Conservation (phyloP, 2,329 filamentous ascomycete genomes). For the Colletotrichum eleusines region DNA sequence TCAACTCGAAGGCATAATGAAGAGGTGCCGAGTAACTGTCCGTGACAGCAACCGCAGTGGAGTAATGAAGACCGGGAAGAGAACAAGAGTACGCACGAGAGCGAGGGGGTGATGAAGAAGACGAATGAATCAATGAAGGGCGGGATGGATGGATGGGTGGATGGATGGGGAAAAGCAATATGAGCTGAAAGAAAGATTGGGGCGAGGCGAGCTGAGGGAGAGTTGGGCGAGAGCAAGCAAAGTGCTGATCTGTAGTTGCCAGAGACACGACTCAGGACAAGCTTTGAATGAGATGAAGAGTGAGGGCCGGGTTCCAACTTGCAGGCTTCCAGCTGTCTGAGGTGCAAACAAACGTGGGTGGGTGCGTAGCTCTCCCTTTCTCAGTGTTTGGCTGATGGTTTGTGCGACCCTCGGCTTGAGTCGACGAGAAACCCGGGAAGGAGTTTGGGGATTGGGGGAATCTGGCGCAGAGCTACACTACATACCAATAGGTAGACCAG, state of each 20-base stretch:
- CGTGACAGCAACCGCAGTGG: background rate
- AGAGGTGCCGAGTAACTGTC: background rate
- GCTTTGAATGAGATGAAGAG: slow-evolving; percentile 6
- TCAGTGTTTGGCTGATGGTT: background rate
- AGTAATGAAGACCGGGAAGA: background rate
- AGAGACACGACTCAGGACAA: slow-evolving; percentile 10
- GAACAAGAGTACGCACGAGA: background rate
- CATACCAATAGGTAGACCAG: background rate
- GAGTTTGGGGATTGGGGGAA: background rate
- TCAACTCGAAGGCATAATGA: slow-evolving; percentile 32
- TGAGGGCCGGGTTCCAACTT: background rate
- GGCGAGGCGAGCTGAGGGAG: slow-evolving; percentile 29
- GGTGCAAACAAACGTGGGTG: slow-evolving; percentile 1
- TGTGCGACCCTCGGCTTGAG: slow-evolving; percentile 1
- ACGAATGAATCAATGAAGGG: background rate
- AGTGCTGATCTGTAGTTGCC: slow-evolving; percentile 1
- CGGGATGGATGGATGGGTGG: background rate
- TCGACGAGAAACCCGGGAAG: background rate
- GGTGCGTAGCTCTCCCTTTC: background rate
- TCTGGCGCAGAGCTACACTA: slow-evolving; percentile 8
- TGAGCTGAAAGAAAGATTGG: slow-evolving; percentile 13
- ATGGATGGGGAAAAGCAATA: slow-evolving; percentile 11
- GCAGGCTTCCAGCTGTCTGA: background rate
- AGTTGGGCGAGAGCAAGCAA: slow-evolving; percentile 18
- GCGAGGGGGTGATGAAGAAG: background rate